phyloP scores from a whole-genome alignment of 352 stramenopile genomes.

The Phytophthora sp. region DNA sequence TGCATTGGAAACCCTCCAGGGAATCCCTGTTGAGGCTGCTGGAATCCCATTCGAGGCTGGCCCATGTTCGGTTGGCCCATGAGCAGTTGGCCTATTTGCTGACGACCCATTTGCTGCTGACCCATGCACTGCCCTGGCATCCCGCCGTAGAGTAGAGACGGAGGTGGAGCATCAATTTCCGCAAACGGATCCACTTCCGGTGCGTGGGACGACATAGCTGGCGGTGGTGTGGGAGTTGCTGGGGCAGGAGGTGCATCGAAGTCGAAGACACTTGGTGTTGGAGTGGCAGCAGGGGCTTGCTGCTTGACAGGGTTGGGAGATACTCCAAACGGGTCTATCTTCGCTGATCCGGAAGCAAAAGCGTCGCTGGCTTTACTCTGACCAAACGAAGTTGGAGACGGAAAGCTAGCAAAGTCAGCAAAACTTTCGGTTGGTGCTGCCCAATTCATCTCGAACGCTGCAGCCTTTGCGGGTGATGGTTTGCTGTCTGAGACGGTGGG shows the following conservation, averaged over 20 bases:
- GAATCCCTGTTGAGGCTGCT: conserved; percentile 33
- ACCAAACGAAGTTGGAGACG: conserved; percentile 41
- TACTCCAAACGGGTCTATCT: conserved; percentile 46
- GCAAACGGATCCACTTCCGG: conserved; percentile 58
- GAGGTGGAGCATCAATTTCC: conserved; percentile 41
- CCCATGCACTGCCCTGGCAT: conserved; percentile 33
- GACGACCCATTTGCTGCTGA: conserved; percentile 20
- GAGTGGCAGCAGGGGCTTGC: conserved; percentile 17
- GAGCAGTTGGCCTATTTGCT: conserved; percentile 20
- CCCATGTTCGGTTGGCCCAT: conserved; percentile 29
- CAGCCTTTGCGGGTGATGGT: conserved; percentile 11
- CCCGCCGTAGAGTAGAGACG: conserved; percentile 32
- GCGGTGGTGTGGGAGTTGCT: conserved; percentile 5
- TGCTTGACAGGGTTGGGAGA: conserved; percentile 59
- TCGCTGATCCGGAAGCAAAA: conserved; percentile 17
- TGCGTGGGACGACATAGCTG: conserved; percentile 25
- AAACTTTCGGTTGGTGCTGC: conserved; percentile 44
- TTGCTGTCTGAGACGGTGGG: conserved; percentile 53
- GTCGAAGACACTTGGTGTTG: conserved; percentile 38
- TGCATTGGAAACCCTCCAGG: conserved; percentile 30
- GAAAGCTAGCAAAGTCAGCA: conserved; percentile 71
- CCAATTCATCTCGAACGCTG: conserved; percentile 32
- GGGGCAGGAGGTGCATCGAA: conserved; percentile 36
- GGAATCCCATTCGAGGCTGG: conserved; percentile 11
- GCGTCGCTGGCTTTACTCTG: conserved; percentile 22